Base-by-base conservation (phyloP, 2,329 filamentous ascomycete genomes). In the Diplodia intermedia region DNA sequence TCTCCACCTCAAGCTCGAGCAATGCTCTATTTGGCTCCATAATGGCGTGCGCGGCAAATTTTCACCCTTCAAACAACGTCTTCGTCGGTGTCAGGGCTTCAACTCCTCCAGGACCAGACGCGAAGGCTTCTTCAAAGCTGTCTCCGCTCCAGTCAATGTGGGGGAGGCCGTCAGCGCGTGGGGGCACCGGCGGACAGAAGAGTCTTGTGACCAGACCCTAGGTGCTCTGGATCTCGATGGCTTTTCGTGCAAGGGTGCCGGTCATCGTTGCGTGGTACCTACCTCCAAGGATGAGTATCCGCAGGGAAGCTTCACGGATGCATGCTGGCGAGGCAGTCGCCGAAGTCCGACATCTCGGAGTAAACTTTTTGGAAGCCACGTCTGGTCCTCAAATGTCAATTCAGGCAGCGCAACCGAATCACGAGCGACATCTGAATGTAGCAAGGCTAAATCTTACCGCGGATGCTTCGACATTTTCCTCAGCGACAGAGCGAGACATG, bases 41-140 rank as follows among this genome's bases (percentile, higher is more conserved):
- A 38, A 63, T 63, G 60, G 60, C 60, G 60, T 63, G 60, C 60
- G 60, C 47, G 20, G 26, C 47, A 47, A 47, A 20, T 31, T 47
- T 60, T n/a, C 38, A 11, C 14, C 8, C 3, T 7, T 6, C 33
- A 40, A 20, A 43, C 9, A 18, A 31, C 14, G 50, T 15, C 15
- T n/a, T 15, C n/a, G n/a, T 47, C n/a, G 43, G 40, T n/a, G 40
- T 7, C 40, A 18, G 40, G 7, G 3, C 18, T 20, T n/a, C 7
- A 3, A 1, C 11, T 20, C 43, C 43, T 11, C 43, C 43, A 47
- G 1, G 43, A 4, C 43, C n/a, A 9, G 43, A 47, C 4, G 29
- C 26, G 6, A 18, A 23, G 11, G 50, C 0, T 26, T 53, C 15
- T n/a, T 31, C 15, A 20, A 31, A 55, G 31, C 36, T 55, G n/a